These are phyloP conservation scores for Quercus phellos DNA, from an alignment of 331 rosid species.

Conservation along the genomic window DNA sequence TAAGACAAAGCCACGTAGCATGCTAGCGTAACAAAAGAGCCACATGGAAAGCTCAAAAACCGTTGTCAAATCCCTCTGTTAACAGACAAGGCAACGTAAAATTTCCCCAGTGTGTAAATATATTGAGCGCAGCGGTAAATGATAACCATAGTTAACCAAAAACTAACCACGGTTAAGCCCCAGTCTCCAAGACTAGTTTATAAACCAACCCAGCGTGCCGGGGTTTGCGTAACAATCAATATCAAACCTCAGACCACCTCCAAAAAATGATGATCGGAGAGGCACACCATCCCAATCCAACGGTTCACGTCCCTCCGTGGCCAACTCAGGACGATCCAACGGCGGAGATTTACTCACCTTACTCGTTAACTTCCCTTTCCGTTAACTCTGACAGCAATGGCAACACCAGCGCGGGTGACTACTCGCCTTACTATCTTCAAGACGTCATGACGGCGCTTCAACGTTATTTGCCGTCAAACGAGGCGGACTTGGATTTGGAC, in stretches of 20 bases:
- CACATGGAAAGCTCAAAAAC: conserved; percentile 12
- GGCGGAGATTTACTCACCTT: conserved; percentile 33
- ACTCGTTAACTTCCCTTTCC: conserved; percentile 18
- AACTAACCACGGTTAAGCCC: conserved; percentile 36
- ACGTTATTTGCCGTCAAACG: conserved; percentile 50
- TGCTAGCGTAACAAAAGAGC: neutral
- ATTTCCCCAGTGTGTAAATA: neutral
- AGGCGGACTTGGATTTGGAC: conserved; percentile 54
- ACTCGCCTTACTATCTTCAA: conserved; percentile 47
- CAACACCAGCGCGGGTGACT: conserved; percentile 38
- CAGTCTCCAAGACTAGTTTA: conserved; percentile 38
- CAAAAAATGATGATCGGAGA: conserved; percentile 73
- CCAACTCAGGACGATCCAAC: conserved; percentile 35
- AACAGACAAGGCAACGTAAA: conserved; percentile 8
- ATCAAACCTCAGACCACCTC: neutral
- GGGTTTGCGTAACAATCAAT: conserved; percentile 35
- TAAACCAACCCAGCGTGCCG: conserved; percentile 37
- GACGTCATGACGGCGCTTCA: conserved; percentile 64
- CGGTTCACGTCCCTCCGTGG: conserved; percentile 61
- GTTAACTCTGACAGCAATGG: conserved; percentile 29
- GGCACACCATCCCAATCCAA: conserved; percentile 55
- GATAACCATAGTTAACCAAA: conserved; percentile 26
- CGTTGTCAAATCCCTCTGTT: neutral
- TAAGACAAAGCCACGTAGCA: conserved; percentile 14
- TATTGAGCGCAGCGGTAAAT: conserved; percentile 46